A percentile compares a stretch with the other conserved stretches of the same genome.
Evolutionary conservation across 805 yeast species (phyloP).

Genomic region (Monosporozyma yasuniensis): DNA sequence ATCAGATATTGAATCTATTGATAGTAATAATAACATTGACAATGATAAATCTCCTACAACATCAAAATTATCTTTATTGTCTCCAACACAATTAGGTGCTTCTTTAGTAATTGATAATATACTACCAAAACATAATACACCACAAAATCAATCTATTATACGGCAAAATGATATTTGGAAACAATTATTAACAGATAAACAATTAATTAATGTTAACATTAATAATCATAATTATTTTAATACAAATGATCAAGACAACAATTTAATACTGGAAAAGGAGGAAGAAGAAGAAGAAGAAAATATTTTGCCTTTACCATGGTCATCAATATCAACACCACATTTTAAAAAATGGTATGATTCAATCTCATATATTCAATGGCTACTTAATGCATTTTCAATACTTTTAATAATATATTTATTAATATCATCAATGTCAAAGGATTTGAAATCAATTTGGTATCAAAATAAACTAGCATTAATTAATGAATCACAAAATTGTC

Average conservation of each 20-base stretch:
- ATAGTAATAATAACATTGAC: background rate
- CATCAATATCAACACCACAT: slow-evolving; percentile 39
- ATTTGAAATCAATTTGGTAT: slow-evolving; percentile 43
- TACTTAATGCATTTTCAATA: slow-evolving; percentile 41
- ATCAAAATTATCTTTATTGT: background rate
- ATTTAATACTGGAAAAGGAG: background rate
- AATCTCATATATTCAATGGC: slow-evolving; percentile 53
- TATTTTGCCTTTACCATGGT: slow-evolving; percentile 53
- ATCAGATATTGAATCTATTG: background rate
- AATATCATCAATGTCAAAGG: slow-evolving; percentile 43
- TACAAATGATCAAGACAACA: background rate
- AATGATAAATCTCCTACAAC: background rate
- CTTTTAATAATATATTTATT: slow-evolving; percentile 38
- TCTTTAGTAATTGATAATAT: slow-evolving; percentile 1
- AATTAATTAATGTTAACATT: slow-evolving; percentile 22
- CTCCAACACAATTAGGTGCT: slow-evolving; percentile 5
- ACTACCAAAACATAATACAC: too few species aligned
- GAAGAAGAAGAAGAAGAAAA: background rate
- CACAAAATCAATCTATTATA: background rate
- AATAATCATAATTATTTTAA: slow-evolving; percentile 23
- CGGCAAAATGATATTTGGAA: slow-evolving; percentile 5
- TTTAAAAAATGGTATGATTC: slow-evolving; percentile 47
- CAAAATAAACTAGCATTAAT: slow-evolving; percentile 36
- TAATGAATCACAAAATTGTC: slow-evolving; percentile 47
- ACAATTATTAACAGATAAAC: slow-evolving; percentile 11